These are phyloP conservation scores for Aspergillus phoenicis DNA, from an alignment of 2,329 filamentous ascomycete genomes.

Conservation along the genomic window DNA sequence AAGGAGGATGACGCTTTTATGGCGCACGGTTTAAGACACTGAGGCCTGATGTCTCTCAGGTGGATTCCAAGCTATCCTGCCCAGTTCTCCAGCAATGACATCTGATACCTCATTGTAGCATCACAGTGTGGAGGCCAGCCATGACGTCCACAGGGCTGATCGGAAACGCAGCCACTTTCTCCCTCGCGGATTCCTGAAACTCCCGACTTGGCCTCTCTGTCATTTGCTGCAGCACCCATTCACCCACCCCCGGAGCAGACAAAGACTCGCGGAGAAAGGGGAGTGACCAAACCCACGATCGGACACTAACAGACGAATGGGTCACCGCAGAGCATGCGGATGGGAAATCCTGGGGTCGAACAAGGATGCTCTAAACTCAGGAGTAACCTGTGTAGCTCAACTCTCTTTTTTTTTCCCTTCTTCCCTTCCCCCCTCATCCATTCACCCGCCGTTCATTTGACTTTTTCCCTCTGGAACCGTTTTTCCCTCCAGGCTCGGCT, in stretches of 20 bases:
- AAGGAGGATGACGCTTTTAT: not conserved
- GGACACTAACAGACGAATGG: conserved; percentile 8
- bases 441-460: conserved; percentile 3
- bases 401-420: not conserved
- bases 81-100: not conserved
- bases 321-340: not conserved
- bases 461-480: conserved; percentile 8
- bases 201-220: conserved; percentile 30
- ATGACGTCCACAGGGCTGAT: conserved; percentile 18
- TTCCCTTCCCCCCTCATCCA: not conserved
- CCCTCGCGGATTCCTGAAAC: conserved; percentile 33
- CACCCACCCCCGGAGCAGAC: not conserved
- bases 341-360: conserved; percentile 6
- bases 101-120: not conserved
- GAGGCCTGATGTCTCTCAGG: too few species aligned
- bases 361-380: not conserved
- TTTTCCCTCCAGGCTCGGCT: conserved; percentile 3
- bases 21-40: not conserved
- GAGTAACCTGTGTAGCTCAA: not conserved
- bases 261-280: conserved; percentile 4
- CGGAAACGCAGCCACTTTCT: conserved; percentile 21
- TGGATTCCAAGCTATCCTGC: conserved; percentile 7
- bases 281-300: conserved; percentile 1
- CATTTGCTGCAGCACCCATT: conserved; percentile 24
- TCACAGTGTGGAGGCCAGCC: conserved; percentile 8